Evolutionary conservation across 306 rosid genomes (phyloP).

Genomic region (Prunus mongolica): DNA sequence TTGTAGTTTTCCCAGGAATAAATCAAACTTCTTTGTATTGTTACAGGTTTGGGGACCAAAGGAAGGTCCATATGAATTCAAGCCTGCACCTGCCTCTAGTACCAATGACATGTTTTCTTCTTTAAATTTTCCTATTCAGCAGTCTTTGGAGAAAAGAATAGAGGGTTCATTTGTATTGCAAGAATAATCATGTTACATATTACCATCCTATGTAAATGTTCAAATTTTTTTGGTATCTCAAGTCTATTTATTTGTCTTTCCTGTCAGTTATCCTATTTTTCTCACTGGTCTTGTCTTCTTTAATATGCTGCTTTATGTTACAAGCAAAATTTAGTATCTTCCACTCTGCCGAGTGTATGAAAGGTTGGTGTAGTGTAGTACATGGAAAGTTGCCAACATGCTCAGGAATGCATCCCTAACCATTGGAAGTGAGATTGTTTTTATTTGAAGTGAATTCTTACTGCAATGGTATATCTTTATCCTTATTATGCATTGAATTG

Average conservation of each 20-base stretch:
- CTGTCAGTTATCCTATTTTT: not conserved
- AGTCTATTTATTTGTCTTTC: slow-evolving; percentile 12
- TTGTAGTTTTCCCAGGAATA: not conserved
- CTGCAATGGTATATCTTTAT: not conserved
- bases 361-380: not conserved
- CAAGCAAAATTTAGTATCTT: not conserved
- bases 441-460: not conserved
- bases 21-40: not conserved
- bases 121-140: slow-evolving; percentile 56
- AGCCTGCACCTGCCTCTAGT: slow-evolving; percentile 67
- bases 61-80: slow-evolving; percentile 87
- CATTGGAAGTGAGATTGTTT: not conserved
- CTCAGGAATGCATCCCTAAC: not conserved
- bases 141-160: slow-evolving; percentile 67
- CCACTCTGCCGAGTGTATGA: not conserved
- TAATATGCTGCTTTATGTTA: not conserved
- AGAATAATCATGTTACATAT: slow-evolving; percentile 38
- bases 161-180: slow-evolving; percentile 85
- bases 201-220: slow-evolving; percentile 30
- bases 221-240: not conserved
- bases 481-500: not conserved
- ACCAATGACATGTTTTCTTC: slow-evolving; percentile 57
- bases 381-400: not conserved
- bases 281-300: slow-evolving; percentile 1
- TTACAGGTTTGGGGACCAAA: slow-evolving; percentile 91